phyloP scores from a whole-genome alignment of 495 filamentous ascomycete genomes.

The Aspergillus indologenus region DNA sequence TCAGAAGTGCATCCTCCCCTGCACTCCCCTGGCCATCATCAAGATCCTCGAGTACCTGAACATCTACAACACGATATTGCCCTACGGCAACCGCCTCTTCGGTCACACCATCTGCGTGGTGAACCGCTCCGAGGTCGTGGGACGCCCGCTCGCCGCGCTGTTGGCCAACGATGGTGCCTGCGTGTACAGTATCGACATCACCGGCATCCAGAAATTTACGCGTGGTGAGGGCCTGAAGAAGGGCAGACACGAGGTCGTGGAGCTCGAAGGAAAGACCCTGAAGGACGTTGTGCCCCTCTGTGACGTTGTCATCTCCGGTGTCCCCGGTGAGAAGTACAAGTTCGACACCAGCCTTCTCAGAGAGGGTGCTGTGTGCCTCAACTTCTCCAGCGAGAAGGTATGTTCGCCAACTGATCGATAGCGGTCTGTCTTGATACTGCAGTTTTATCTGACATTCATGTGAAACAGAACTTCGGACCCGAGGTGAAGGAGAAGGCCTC shows the following conservation, averaged over 20 bases:
- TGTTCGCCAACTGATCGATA: conserved; percentile 10
- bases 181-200: conserved; percentile 92
- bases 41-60: conserved; percentile 94
- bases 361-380: conserved; percentile 92
- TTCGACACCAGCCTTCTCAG: conserved; percentile 77
- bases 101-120: conserved; percentile 92
- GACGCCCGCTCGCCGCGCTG: conserved; percentile 87
- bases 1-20: conserved; percentile 89
- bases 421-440: background rate
- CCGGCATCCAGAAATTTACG: conserved; percentile 87
- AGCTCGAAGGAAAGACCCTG: conserved; percentile 69
- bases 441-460: background rate
- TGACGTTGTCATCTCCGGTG: conserved; percentile 92
- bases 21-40: conserved; percentile 90
- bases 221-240: conserved; percentile 81
- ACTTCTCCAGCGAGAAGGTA: conserved; percentile 91
- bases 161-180: conserved; percentile 94
- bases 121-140: conserved; percentile 93
- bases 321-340: conserved; percentile 84
- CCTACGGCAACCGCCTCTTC: conserved; percentile 88
- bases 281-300: conserved; percentile 79
- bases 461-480: conserved; percentile 73
- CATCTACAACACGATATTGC: conserved; percentile 94
- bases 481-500: conserved; percentile 89
- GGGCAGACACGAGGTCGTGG: conserved; percentile 75